Percentiles rank a stretch among this genome's conserved stretches.
These are phyloP conservation scores for Tillandsia leiboldiana DNA, from an alignment of 176 grass and related monocot genomes.

Conservation along the genomic window DNA sequence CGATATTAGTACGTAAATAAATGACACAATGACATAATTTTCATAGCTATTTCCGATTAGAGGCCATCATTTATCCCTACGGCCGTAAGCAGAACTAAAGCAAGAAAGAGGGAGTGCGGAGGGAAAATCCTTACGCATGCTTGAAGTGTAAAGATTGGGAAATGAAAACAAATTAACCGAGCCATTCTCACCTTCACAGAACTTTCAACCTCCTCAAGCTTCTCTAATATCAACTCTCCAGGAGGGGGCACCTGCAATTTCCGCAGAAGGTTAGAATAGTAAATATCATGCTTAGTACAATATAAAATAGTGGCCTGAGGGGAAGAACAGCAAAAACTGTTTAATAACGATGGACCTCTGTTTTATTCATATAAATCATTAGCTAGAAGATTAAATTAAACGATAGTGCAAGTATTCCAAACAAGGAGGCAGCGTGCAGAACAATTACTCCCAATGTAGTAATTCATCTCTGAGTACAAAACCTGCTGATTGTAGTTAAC, in stretches of 20 bases:
- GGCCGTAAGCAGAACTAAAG: neutral
- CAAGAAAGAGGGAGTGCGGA: neutral
- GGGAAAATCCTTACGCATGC: neutral
- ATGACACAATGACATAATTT: neutral
- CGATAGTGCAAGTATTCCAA: too few species aligned
- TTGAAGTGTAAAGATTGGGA: neutral
- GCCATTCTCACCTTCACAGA: slow-evolving; percentile 37
- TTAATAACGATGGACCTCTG: too few species aligned
- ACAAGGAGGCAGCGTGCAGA: too few species aligned
- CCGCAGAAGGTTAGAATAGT: neutral
- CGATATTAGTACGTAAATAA: neutral
- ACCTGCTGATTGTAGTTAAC: neutral
- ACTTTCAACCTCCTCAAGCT: slow-evolving; percentile 49
- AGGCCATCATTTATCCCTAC: neutral
- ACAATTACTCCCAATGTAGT: too few species aligned
- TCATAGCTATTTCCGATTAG: neutral
- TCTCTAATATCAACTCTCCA: slow-evolving; percentile 49
- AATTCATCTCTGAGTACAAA: slow-evolving; percentile 1
- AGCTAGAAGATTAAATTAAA: too few species aligned
- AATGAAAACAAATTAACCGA: neutral
- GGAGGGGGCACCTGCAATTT: slow-evolving; percentile 26
- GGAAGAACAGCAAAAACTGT: too few species aligned
- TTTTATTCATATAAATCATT: too few species aligned
- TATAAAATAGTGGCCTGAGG: neutral
- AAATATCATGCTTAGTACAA: neutral